These are phyloP conservation scores for Penicillium freii DNA, from an alignment of 2,329 filamentous ascomycete species.

Conservation along the genomic window DNA sequence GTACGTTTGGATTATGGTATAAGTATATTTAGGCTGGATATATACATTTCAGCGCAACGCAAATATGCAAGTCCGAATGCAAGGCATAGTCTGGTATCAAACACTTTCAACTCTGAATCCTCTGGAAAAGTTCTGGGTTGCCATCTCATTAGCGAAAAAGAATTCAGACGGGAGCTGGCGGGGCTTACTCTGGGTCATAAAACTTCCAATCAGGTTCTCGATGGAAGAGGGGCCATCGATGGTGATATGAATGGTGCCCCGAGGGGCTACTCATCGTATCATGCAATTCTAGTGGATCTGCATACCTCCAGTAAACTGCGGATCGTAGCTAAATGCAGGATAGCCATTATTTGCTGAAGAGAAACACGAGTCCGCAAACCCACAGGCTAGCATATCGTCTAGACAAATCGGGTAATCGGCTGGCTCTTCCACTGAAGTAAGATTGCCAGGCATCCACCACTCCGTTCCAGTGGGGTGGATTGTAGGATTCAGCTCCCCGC, in stretches of 20 bases:
- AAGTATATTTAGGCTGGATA: not conserved
- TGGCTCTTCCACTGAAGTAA: not conserved
- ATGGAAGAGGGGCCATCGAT: not conserved
- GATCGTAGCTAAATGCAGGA: not conserved
- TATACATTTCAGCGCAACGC: not conserved
- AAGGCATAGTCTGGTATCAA: not conserved
- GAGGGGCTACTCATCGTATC: not conserved
- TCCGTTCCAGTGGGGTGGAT: not conserved
- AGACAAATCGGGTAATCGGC: not conserved
- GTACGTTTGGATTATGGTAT: not conserved
- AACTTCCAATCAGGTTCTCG: not conserved
- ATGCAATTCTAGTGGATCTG: not conserved
- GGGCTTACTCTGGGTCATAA: not conserved
- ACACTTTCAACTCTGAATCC: not conserved
- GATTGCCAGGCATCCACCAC: not conserved
- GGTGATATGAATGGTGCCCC: not conserved
- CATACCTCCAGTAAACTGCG: not conserved
- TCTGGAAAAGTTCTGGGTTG: not conserved
- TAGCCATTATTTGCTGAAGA: not conserved
- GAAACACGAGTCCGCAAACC: not conserved
- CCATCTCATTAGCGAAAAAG: not conserved
- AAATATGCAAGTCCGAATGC: not conserved
- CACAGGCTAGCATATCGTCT: not conserved
- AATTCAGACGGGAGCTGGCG: not conserved
- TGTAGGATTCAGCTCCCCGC: not conserved